Base-by-base conservation (phyloP, 306 rosid genomes). In the Vigna nakashimae region DNA sequence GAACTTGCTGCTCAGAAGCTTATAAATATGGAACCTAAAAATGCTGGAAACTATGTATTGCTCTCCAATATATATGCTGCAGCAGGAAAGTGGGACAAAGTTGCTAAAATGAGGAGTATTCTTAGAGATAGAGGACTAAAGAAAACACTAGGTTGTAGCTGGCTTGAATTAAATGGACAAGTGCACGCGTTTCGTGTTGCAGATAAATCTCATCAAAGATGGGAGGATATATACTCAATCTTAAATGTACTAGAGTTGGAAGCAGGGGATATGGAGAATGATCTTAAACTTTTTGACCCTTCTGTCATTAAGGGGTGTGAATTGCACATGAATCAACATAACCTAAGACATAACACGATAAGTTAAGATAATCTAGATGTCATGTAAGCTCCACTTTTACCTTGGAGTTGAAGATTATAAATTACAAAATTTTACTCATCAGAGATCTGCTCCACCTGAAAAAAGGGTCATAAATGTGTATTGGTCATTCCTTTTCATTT, bases 21-120 rank as follows among this genome's bases (percentile, higher is more conserved):
- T 69, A 78, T 92, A 18, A 74, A 77, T 9, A 87, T 87, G 84
- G 97, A 92, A 77, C 96, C 96, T 5, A 80, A 82, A 77, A 92
- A 92, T 75, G 86, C 93, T 48, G 97, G 93, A 68, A 92, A 92
- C 80, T 89, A 90, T 67, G 78, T 90, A 18, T 79, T 89, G 88
- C 88, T 92, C 43, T 88, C 96, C 4, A 92, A 92, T 87, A 87
- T 90, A 83, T 87, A 87, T 77, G 96, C 97, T 71, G 93, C 92
- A 38, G 92, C 92, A 15, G 97, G 97, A 50, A 90, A 82, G 74
- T 92, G 93, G 97, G 92, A 86, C 52, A 76, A 84, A 72, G 96
- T 90, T 28, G 90, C 91, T 40, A 85, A 82, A 82, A 83, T 92
- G 94, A 90, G 96, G 83, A 84, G 89, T 69, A 82, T 81, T 67